Conservation (phyloP, 2,329 filamentous ascomycete species). For the Cladosporium oxysporum region DNA sequence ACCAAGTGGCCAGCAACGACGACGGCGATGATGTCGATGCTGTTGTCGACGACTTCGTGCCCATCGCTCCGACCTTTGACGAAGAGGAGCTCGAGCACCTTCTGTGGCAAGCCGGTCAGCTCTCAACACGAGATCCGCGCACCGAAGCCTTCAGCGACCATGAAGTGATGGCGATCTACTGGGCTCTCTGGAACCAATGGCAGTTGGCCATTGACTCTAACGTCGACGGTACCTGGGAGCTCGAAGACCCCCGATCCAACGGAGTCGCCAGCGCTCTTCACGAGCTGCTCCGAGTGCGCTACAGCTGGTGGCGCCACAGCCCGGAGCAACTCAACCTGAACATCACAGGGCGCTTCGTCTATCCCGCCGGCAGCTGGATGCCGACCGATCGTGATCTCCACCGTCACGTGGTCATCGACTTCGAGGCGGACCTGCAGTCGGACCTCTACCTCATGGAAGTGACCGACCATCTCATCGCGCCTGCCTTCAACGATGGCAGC, state of each 20-base stretch:
- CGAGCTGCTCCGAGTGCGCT: not conserved
- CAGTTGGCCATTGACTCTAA: not conserved
- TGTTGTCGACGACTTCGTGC: not conserved
- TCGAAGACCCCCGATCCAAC: not conserved
- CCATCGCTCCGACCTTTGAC: not conserved
- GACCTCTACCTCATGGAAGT: not conserved
- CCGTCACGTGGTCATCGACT: not conserved
- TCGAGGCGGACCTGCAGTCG: not conserved
- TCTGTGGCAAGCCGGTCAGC: not conserved
- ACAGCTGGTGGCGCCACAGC: slow-evolving; percentile 1
- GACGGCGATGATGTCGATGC: not conserved
- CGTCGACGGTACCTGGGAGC: not conserved
- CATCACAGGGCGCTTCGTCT: not conserved
- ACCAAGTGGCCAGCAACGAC: not conserved
- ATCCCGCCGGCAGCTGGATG: not conserved
- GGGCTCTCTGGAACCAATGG: not conserved
- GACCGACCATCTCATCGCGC: not conserved
- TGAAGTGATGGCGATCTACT: not conserved
- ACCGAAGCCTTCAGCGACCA: not conserved
- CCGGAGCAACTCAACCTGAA: not conserved
- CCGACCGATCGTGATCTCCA: not conserved
- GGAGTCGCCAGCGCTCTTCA: not conserved
- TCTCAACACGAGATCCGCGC: not conserved
- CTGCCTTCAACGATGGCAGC: not conserved
- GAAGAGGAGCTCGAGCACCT: not conserved